Evolutionary conservation across 371 early-diverging fungal genomes (phyloP), one percentile per base, ranked within the genome.

Genomic region (Mortierella sp.): DNA sequence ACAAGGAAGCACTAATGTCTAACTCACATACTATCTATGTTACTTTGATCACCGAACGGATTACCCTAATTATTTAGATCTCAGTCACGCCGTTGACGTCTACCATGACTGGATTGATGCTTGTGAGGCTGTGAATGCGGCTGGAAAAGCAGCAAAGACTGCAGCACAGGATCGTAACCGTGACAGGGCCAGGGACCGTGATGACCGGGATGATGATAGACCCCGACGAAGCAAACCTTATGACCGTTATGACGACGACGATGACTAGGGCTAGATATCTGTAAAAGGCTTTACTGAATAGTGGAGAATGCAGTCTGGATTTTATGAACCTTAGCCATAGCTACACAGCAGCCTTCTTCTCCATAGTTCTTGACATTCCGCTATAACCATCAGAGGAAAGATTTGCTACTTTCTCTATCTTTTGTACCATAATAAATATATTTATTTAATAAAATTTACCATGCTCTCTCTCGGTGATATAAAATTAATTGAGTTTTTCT

Each of bases 101-200:
- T 96, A 95, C 79, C 90, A 90, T 32, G 94, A 93, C 50, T 96
- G 96, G 96, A 88, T 96, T 50, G 96, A 96, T 78, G 93, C 94
- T 10, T 92, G 93, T 69, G 94, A 94, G 74, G 85, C 88, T 38
- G 90, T 91, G 13, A 92, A 81, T 43, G 69, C 81, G 4, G 65
- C 75, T 7, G 76, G 76, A 22, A 81, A 81, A 43, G 81, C 81
- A 32, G 71, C 76, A 15, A 75, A 69, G 67, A 47, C 63, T 21
- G 74, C 72, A 58, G 63, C 72, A 58, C 73, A 69, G 58, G 79
- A 74, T 40, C 81, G 69, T 64, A 71, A 67, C 11, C 63, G 77
- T 7, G 79, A 72, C 22, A 74, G 77, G 24, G 74, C 61, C 43
- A 67, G 69, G 45, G 60, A 67, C 7, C 57, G 70, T 9, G 75